Evolutionary conservation across 805 yeast genomes (phyloP), one percentile per base, ranked within the genome.

Genomic region (Yamadazyma takamatsuzukensis): DNA sequence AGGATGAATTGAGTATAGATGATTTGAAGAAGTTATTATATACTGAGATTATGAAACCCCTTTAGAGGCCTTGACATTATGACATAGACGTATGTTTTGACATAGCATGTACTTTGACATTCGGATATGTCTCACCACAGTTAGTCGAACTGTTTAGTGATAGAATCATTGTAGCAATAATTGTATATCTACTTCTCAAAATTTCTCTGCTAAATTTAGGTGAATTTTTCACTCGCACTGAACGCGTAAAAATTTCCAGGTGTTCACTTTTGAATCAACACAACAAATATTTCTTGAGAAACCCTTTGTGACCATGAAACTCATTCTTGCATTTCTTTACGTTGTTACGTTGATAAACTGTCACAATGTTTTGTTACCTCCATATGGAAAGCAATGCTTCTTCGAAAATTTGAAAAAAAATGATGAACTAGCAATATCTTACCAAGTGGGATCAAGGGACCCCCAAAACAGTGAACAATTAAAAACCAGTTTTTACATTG

Each of bases 361-460:
- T 1, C 96, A 87, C 58, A 86, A 85, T 49, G 90, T 86, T 21
- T 68, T 85, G 42, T 64, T 89, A 36, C 87, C 93, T 10, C 78
- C 96, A 12, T 70, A 80, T 48, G 93, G 95, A 17, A 82, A 81
- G 54, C 82, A 82, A 51, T 90, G 98, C 63, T 90, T 87, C 62
- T 87, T 72, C 50, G 97, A 93, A 55, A 72, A 72, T 37, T 70
- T 93, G 65, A 83, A 80, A 55, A 72, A 72, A 49, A 84, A 85
- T 47, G 98, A 90, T 61, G 87, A 83, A 58, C 68, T 90, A 46
- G 83, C 95, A 13, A 80, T 90, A 41, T 73, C 87, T 30, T 90
- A 82, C 75, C 98, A 90, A 64, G 94, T 85, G 32, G 97, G 97
- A 44, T 87, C 89, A 52, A 77, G 97, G 61, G 82, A 86, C 48